Conservation (phyloP, 2,329 filamentous ascomycete species). For the Diaporthe aspalathi region DNA sequence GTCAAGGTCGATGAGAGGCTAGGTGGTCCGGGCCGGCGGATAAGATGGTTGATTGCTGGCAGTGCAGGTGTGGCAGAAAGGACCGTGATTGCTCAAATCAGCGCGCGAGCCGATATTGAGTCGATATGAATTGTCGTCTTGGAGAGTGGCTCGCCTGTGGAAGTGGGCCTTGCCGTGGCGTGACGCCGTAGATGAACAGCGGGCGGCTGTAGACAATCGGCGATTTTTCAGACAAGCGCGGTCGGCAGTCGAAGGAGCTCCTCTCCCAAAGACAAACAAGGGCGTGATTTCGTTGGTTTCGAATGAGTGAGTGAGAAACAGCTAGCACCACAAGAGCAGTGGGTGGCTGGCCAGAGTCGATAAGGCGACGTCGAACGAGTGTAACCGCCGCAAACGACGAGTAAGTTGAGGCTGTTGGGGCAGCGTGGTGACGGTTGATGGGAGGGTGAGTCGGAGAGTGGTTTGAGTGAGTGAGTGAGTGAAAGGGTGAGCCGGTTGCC, state of each 20-base stretch:
- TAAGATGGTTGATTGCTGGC: conserved; percentile 26
- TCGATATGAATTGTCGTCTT: conserved; percentile 6
- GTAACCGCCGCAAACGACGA: conserved; percentile 34
- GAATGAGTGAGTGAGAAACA: conserved; percentile 17
- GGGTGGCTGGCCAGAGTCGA: neutral
- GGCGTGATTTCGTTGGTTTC: neutral
- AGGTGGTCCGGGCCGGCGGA: conserved; percentile 39
- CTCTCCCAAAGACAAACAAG: conserved; percentile 10
- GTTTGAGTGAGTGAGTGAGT: conserved; percentile 6
- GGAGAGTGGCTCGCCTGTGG: conserved; percentile 17
- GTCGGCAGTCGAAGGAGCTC: conserved; percentile 20
- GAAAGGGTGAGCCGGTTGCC: neutral
- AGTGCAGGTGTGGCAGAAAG: conserved; percentile 26
- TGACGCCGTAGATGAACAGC: conserved; percentile 25
- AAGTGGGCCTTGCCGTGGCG: conserved; percentile 24
- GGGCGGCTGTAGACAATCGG: conserved; percentile 26
- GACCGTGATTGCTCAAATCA: conserved; percentile 35
- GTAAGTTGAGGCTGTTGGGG: neutral
- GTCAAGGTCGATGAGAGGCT: conserved; percentile 30
- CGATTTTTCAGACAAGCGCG: conserved; percentile 20
- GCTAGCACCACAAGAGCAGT: conserved; percentile 13
- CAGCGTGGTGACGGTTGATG: conserved; percentile 17
- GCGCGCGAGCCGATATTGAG: conserved; percentile 18
- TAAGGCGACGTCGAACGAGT: conserved; percentile 25
- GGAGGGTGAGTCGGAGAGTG: conserved; percentile 6